These are phyloP conservation scores for Ambrosia artemisiifolia DNA, from an alignment of 129 eudicot species.

Conservation along the genomic window DNA sequence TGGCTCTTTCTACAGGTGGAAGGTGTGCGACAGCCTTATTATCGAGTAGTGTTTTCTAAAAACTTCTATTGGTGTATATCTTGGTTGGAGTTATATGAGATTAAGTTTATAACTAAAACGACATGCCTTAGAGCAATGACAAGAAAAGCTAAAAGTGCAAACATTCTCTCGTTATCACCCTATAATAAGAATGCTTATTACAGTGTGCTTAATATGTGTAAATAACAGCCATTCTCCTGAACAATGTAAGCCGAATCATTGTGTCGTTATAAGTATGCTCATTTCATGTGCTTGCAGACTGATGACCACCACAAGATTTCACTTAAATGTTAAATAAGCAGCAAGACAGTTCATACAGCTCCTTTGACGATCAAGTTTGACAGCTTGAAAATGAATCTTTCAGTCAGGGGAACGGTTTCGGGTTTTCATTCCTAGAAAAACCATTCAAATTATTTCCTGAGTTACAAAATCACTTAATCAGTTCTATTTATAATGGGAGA, in stretches of 20 bases:
- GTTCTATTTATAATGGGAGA: constrained; percentile 49
- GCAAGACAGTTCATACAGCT: not conserved
- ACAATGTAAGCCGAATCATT: not conserved
- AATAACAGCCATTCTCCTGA: not conserved
- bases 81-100: not conserved
- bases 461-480: not conserved
- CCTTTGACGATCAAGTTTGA: constrained; percentile 9
- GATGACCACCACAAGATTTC: constrained; percentile 1
- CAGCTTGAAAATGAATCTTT: constrained; percentile 18
- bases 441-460: not conserved
- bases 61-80: too few relatives aligned
- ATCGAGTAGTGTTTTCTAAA: not conserved
- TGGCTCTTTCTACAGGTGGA: not conserved
- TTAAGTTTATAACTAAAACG: not conserved
- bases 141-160: not conserved
- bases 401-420: not conserved
- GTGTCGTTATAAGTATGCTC: not conserved
- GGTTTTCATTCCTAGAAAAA: not conserved
- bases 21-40: not conserved
- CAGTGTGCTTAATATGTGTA: not conserved
- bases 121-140: not conserved
- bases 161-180: not conserved
- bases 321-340: not conserved
- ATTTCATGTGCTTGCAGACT: constrained; percentile 17
- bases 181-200: not conserved